Percentiles rank a stretch among this genome's conserved stretches.
Evolutionary conservation across 169 alveolate species (phyloP).

Genomic region (Plasmodium vivax): DNA sequence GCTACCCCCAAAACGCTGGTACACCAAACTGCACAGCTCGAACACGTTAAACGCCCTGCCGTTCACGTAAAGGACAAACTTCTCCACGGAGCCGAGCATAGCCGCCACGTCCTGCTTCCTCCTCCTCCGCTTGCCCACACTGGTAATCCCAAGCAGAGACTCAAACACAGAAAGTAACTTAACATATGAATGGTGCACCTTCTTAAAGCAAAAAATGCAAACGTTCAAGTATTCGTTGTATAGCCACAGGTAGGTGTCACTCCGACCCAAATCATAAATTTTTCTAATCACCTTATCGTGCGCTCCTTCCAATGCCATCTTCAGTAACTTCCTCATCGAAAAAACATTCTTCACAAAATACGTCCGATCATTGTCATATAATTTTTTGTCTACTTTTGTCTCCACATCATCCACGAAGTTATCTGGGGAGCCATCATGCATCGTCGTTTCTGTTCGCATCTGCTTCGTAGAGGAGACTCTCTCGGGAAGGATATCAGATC

Average conservation of each 20-base stretch:
- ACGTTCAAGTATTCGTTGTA: conserved; percentile 47
- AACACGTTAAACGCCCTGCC: conserved; percentile 18
- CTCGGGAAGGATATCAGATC: neutral
- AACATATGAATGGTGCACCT: conserved; percentile 25
- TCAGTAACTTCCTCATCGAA: conserved; percentile 59
- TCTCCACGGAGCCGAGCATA: neutral
- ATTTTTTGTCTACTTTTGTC: conserved; percentile 15
- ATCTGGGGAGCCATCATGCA: neutral
- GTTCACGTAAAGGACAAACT: conserved; percentile 30
- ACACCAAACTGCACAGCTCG: conserved; percentile 29
- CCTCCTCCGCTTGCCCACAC: conserved; percentile 11
- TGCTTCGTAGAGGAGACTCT: neutral
- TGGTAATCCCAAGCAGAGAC: conserved; percentile 43
- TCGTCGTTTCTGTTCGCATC: neutral
- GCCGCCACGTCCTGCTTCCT: neutral
- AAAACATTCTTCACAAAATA: conserved; percentile 50
- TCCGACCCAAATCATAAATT: conserved; percentile 62
- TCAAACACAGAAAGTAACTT: conserved; percentile 32
- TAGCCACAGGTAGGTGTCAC: conserved; percentile 68
- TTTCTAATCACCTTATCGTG: conserved; percentile 22
- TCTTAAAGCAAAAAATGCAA: conserved; percentile 42
- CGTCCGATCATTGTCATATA: conserved; percentile 36
- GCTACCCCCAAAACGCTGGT: neutral
- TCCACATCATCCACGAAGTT: conserved; percentile 40
- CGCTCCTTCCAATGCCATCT: conserved; percentile 49